A percentile compares a stretch with the other conserved stretches of the same genome.
Conservation (phyloP, 2,329 filamentous ascomycete species). For the Mycosphaerella sp. region DNA sequence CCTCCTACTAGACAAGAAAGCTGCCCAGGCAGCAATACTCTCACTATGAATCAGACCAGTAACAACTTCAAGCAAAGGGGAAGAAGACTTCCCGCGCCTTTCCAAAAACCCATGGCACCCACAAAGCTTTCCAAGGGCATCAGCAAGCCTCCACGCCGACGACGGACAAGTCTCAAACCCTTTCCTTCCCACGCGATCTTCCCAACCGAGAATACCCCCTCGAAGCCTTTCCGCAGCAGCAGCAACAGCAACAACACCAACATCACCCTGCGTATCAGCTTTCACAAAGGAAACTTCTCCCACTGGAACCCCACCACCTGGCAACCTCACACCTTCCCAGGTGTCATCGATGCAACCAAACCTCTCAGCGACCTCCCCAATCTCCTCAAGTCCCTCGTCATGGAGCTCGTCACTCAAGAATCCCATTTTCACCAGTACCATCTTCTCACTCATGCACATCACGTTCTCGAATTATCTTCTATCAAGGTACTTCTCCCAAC, state of each 20-base stretch:
- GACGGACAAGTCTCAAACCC: background rate
- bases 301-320: background rate
- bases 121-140: background rate
- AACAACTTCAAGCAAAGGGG: background rate
- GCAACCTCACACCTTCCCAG: background rate
- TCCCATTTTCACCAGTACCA: background rate
- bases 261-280: background rate
- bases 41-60: background rate
- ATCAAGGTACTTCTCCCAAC: background rate
- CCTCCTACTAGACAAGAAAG: background rate
- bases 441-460: background rate
- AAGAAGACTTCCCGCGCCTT: background rate
- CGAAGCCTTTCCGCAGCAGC: background rate
- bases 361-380: background rate
- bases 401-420: background rate
- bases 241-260: background rate
- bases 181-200: background rate
- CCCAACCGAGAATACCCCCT: too few species aligned
- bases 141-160: background rate
- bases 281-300: background rate
- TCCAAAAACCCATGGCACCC: background rate
- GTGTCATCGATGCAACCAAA: background rate
- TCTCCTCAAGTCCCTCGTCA: background rate
- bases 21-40: background rate
- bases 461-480: background rate